phyloP scores from a whole-genome alignment of 2,329 filamentous ascomycete species.

The Fusarium sp. region DNA sequence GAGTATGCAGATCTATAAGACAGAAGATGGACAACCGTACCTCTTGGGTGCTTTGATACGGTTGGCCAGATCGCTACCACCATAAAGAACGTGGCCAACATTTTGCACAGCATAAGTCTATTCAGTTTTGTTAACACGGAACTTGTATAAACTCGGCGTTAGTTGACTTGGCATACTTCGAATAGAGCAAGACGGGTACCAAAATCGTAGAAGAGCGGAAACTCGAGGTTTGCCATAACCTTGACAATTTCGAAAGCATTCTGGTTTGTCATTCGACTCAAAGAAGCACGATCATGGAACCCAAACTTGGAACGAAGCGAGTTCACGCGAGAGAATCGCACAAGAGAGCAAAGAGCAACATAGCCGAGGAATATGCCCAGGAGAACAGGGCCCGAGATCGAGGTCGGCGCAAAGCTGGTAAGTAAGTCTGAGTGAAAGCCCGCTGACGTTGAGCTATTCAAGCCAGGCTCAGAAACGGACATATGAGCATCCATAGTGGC shows the following conservation, averaged over 20 bases:
- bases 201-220: conserved; percentile 53
- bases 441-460: conserved; percentile 18
- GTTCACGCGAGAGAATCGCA: conserved; percentile 53
- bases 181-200: conserved; percentile 55
- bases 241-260: conserved; percentile 59
- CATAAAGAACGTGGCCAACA: conserved; percentile 52
- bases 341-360: conserved; percentile 48
- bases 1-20: neutral
- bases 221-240: conserved; percentile 50
- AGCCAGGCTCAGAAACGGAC: conserved; percentile 2
- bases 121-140: neutral
- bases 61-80: conserved; percentile 52
- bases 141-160: neutral
- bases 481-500: conserved; percentile 19
- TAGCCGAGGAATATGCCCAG: conserved; percentile 47
- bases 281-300: conserved; percentile 51
- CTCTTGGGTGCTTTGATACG: conserved; percentile 50
- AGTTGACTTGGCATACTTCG: conserved; percentile 45
- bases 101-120: conserved; percentile 56
- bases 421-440: neutral
- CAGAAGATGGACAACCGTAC: conserved; percentile 29
- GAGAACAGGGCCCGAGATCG: conserved; percentile 28
- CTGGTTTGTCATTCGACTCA: conserved; percentile 55
- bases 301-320: conserved; percentile 46
- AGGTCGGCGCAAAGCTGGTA: conserved; percentile 7